Conservation (phyloP, 192 early-diverging fungal genomes). For the Coemansia sp. region DNA sequence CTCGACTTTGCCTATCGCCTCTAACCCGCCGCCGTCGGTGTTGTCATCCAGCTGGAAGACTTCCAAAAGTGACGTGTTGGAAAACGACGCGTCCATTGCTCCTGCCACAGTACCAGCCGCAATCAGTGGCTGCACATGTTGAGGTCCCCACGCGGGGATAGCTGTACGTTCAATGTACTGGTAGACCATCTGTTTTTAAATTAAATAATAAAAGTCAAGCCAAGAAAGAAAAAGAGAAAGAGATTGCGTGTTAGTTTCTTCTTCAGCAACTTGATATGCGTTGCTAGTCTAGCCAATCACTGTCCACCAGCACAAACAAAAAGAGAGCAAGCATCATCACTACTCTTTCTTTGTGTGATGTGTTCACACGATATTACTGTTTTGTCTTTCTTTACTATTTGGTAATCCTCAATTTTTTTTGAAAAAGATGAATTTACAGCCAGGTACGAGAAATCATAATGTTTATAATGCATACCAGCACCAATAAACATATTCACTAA, state of each 20-base stretch:
- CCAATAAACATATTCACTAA: background rate
- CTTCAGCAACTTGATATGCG: background rate
- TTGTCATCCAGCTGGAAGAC: constrained; percentile 68
- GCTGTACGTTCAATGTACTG: constrained; percentile 72
- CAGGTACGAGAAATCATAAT: background rate
- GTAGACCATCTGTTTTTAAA: constrained; percentile 30
- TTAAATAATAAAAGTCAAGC: background rate
- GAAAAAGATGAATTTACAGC: constrained; percentile 1
- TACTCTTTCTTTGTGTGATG: too few relatives aligned
- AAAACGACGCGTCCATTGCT: constrained; percentile 95
- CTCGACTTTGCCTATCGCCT: constrained; percentile 30
- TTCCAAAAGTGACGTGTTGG: constrained; percentile 86
- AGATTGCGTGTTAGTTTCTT: background rate
- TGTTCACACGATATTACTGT: background rate
- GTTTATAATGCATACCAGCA: background rate
- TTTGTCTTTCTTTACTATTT: background rate
- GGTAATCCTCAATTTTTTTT: background rate
- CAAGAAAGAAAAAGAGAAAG: background rate
- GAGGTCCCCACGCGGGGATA: constrained; percentile 86
- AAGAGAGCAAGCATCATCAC: too few relatives aligned
- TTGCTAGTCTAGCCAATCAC: background rate
- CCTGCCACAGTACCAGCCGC: constrained; percentile 94
- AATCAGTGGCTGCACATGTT: constrained; percentile 66
- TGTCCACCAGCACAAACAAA: background rate
- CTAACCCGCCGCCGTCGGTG: background rate